A percentile compares a stretch with the other conserved stretches of the same genome.
phyloP scores from a whole-genome alignment of 225 moss, liverwort and hornwort genomes.

The Straminergon stramineum region DNA sequence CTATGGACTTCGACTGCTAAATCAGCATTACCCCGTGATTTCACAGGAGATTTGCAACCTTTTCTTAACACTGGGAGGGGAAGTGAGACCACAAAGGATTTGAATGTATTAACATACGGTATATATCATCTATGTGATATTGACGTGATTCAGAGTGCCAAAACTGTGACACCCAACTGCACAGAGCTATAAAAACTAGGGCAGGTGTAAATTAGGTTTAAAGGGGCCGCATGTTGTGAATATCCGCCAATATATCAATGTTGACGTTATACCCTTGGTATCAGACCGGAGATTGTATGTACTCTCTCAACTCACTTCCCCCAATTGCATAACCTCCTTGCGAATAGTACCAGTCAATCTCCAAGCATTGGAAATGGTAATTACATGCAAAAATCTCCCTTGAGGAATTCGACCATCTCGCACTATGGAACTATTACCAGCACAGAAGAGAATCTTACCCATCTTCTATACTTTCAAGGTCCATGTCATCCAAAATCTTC shows the following conservation, averaged over 20 bases:
- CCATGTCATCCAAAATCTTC: conserved; percentile 51
- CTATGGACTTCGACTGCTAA: not conserved
- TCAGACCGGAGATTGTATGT: not conserved
- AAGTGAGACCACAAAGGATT: not conserved
- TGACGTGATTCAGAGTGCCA: not conserved
- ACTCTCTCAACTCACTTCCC: not conserved
- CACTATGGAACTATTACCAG: too few relatives aligned
- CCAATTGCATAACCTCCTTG: too few relatives aligned
- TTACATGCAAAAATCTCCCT: not conserved
- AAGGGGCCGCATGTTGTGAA: not conserved
- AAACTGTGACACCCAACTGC: not conserved
- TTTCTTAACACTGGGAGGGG: not conserved
- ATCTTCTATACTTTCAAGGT: conserved; percentile 51
- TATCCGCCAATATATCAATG: not conserved
- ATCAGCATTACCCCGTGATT: not conserved
- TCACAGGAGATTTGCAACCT: not conserved
- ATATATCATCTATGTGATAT: not conserved
- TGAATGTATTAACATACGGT: too few relatives aligned
- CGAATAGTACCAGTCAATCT: not conserved
- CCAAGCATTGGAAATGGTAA: not conserved
- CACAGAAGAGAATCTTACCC: conserved; percentile 9
- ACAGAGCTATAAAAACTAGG: not conserved
- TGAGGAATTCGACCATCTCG: not conserved
- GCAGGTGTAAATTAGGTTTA: not conserved
- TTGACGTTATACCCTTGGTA: not conserved